Evolutionary conservation across 1,284 basidiomycete species (phyloP), one percentile per base, ranked within the genome.

Genomic region (Quambalaria eucalypti): DNA sequence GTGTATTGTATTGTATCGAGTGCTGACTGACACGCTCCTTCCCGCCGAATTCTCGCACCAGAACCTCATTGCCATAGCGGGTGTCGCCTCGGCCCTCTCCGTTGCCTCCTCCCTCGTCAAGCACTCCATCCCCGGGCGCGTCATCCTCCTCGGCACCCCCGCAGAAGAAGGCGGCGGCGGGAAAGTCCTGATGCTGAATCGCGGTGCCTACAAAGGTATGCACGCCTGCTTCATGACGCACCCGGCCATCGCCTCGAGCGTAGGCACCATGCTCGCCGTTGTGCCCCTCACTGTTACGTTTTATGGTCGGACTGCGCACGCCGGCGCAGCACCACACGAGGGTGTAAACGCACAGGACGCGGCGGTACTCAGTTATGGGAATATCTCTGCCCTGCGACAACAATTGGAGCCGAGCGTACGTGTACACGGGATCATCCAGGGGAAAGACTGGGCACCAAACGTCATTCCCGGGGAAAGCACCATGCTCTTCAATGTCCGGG

Each of bases 261-360:
- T 67, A 0, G 81, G 81, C 38, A 75, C 80, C 14, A 81, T 82
- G 31, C 80, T 80, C 10, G 85, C 87, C 1, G 66, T 69, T 2
- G 55, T 60, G n/a, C 57, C 63, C 16, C 52, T 67, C 14, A 48
- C 55, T 25, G 60, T 68, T 23, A 55, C 55, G n/a, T 69, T 56
- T 56, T 62, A 48, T 12, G 68, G 69, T n/a, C 49, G 51, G 4
- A 64, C 67, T 21, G 68, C 73, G 1, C 69, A 76, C 54, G 65
- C 66, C 0, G 69, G 66, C 9, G 66, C 60, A n/a, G 81, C 85
- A 2, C 87, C 54, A 21, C 88, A 87, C 87, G 86, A 89, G 76
- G 89, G 85, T 25, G 81, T 82, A 56, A 90, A 90, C 69, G 88
- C 88, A 4, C 81, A 88, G 40, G 88, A 90, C 73, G 89, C 87